Percentiles rank a stretch among this genome's conserved stretches.
Evolutionary conservation across 2,329 filamentous ascomycete species (phyloP).

Genomic region (Phialocephala subalpina): DNA sequence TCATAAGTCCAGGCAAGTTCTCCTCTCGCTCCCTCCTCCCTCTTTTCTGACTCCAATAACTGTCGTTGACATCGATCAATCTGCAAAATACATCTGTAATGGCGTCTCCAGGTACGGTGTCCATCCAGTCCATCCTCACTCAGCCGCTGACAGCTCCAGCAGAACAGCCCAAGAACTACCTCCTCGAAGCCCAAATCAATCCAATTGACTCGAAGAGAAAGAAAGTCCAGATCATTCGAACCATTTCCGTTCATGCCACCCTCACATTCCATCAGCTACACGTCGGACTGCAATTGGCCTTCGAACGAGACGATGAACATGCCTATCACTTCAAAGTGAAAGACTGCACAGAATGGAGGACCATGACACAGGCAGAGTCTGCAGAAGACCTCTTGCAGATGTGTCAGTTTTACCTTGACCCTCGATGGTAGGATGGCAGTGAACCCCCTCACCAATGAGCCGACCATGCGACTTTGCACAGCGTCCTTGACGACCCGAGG

Average conservation of each 20-base stretch:
- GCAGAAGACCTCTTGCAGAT: not conserved
- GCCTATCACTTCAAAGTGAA: not conserved
- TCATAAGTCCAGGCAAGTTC: not conserved
- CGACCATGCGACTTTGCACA: not conserved
- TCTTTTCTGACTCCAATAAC: not conserved
- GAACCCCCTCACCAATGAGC: not conserved
- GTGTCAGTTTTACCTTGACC: not conserved
- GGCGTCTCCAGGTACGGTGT: not conserved
- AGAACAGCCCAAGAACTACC: not conserved
- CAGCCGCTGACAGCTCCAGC: not conserved
- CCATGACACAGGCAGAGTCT: not conserved
- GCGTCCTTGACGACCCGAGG: not conserved
- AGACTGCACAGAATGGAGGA: not conserved
- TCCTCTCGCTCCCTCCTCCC: not conserved
- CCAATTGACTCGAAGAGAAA: not conserved
- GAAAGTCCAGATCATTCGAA: not conserved
- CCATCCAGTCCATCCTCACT: too few relatives aligned
- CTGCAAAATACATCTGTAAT: not conserved
- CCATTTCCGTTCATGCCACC: not conserved
- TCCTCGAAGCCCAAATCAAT: not conserved
- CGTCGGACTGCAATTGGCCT: not conserved
- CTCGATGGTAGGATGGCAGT: not conserved
- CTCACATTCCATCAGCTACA: not conserved
- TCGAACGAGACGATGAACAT: not conserved
- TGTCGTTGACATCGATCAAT: not conserved